Evolutionary conservation across 768 basidiomycete species (phyloP).

Genomic region (Termitomyces bulborhizus): DNA sequence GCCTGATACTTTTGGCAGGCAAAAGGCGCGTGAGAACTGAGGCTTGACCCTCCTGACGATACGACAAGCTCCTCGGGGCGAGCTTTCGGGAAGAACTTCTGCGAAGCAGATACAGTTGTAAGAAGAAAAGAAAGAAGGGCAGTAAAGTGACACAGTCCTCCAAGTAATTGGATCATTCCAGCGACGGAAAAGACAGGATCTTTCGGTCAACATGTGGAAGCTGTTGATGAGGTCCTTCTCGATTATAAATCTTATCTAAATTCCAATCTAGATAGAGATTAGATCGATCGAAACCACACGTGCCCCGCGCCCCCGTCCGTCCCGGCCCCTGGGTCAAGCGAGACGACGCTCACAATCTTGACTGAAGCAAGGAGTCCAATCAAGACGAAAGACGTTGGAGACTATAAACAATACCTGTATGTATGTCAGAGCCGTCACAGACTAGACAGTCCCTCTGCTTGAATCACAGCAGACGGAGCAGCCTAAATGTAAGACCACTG

Average conservation of each 20-base stretch:
- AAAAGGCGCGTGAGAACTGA: not conserved
- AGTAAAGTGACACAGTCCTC: not conserved
- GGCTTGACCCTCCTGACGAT: not conserved
- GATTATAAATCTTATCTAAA: too few relatives aligned
- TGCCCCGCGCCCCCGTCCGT: too few relatives aligned
- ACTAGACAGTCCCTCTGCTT: conserved; percentile 7
- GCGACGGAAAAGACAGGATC: not conserved
- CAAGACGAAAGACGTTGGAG: not conserved
- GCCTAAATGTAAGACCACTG: conserved; percentile 9
- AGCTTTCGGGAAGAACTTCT: not conserved
- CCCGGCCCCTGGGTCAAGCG: too few relatives aligned
- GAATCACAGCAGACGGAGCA: conserved; percentile 9
- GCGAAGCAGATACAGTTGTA: not conserved
- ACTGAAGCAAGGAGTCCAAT: not conserved
- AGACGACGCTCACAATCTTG: not conserved
- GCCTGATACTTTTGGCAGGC: not conserved
- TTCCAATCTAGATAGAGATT: not conserved
- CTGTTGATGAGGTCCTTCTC: too few relatives aligned
- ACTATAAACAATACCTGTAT: conserved; percentile 1
- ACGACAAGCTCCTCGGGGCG: not conserved
- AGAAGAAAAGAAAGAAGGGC: not conserved
- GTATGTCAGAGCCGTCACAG: conserved; percentile 13
- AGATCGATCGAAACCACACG: not conserved
- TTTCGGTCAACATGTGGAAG: not conserved
- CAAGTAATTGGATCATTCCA: not conserved